Percentiles rank a stretch among this genome's conserved stretches.
These are phyloP conservation scores for Physcomitrellopsis africana DNA, from an alignment of 225 moss, liverwort and hornwort genomes.

Conservation along the genomic window DNA sequence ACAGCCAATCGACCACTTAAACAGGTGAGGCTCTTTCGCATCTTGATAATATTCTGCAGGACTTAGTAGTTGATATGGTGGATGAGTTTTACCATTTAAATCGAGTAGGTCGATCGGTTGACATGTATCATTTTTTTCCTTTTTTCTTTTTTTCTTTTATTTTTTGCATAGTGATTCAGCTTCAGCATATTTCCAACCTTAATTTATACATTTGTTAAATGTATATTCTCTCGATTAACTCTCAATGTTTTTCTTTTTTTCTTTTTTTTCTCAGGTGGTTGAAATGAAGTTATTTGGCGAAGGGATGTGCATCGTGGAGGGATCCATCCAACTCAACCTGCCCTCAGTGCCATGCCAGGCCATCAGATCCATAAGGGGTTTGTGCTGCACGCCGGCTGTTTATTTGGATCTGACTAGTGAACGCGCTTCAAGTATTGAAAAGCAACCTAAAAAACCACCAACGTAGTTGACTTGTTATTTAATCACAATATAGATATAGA, in stretches of 20 bases:
- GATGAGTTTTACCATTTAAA: neutral
- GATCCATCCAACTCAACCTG: neutral
- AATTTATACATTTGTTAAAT: neutral
- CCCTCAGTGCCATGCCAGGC: neutral
- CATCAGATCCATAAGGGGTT: neutral
- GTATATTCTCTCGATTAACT: conserved; percentile 10
- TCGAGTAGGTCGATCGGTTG: conserved; percentile 9
- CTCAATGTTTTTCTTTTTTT: neutral
- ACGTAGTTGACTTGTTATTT: conserved; percentile 10
- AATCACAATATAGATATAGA: neutral
- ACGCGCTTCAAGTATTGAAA: conserved; percentile 10
- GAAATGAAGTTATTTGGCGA: conserved; percentile 28
- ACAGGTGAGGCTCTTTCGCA: conserved; percentile 22
- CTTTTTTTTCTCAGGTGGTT: conserved; percentile 26
- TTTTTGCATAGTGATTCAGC: neutral
- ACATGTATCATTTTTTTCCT: neutral
- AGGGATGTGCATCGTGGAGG: conserved; percentile 24
- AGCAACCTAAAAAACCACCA: conserved; percentile 1
- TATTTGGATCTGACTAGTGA: neutral
- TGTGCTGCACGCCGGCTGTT: too few relatives aligned
- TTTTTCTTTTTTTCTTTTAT: too few relatives aligned
- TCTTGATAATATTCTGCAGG: neutral
- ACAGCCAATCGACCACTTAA: conserved; percentile 87
- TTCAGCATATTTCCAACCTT: neutral
- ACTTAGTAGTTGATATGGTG: neutral